These are phyloP conservation scores for Sutorius eximius DNA, from an alignment of 1,284 basidiomycete genomes.

Conservation along the genomic window DNA sequence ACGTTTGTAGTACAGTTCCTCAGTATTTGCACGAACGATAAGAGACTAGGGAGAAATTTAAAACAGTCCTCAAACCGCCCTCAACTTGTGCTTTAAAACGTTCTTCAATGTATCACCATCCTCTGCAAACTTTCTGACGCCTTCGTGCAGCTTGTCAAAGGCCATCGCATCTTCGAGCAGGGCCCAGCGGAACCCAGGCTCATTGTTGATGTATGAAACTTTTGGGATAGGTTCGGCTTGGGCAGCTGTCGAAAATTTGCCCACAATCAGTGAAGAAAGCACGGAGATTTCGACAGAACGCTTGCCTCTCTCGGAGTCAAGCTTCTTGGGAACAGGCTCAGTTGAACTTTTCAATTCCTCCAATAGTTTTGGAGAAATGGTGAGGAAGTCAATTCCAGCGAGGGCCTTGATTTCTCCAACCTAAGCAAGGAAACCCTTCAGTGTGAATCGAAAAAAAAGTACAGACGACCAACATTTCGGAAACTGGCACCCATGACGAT, in stretches of 20 bases:
- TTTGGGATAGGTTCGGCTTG: slow-evolving; percentile 69
- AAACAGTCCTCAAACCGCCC: slow-evolving; percentile 15
- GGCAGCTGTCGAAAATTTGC: slow-evolving; percentile 42
- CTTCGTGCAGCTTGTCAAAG: slow-evolving; percentile 94
- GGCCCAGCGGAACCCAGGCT: slow-evolving; percentile 91
- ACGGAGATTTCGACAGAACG: background rate
- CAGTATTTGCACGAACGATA: background rate
- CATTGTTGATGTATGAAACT: slow-evolving; percentile 86
- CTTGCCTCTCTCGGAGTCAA: slow-evolving; percentile 68
- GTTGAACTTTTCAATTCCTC: slow-evolving; percentile 85
- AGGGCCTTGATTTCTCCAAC: slow-evolving; percentile 91
- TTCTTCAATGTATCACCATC: slow-evolving; percentile 91
- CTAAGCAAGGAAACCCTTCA: slow-evolving; percentile 37
- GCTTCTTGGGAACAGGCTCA: slow-evolving; percentile 80
- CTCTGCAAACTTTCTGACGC: slow-evolving; percentile 94
- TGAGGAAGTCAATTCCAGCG: slow-evolving; percentile 95
- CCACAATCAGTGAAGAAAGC: background rate
- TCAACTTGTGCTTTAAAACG: slow-evolving; percentile 79
- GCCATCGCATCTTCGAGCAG: slow-evolving; percentile 92
- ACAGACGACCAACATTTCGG: slow-evolving; percentile 71
- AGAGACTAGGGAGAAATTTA: background rate
- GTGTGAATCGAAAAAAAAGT: background rate
- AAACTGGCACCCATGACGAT: slow-evolving; percentile 99
- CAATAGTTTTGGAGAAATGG: slow-evolving; percentile 88
- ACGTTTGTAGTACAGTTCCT: background rate